These are phyloP conservation scores for Aphanomyces astaci DNA, from an alignment of 352 stramenopile species.

Conservation along the genomic window DNA sequence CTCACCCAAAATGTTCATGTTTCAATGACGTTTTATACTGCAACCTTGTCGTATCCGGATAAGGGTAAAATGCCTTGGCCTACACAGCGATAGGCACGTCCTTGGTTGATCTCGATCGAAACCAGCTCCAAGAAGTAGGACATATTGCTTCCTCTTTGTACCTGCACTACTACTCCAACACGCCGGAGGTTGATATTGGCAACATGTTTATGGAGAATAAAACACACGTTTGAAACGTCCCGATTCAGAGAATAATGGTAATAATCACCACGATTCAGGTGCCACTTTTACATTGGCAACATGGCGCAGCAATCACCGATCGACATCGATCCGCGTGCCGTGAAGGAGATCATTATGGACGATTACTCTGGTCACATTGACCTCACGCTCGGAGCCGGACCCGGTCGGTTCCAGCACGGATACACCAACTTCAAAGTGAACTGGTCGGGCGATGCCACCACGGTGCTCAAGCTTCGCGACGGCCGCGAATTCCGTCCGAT, in stretches of 20 bases:
- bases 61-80: too few species aligned
- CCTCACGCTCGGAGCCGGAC: slow-evolving; percentile 29
- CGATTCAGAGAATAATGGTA: background rate
- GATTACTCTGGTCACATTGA: slow-evolving; percentile 18
- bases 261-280: background rate
- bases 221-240: background rate
- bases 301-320: slow-evolving; percentile 41
- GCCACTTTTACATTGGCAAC: slow-evolving; percentile 5
- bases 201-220: background rate
- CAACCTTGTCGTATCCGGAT: too few species aligned
- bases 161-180: too few species aligned
- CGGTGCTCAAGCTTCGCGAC: slow-evolving; percentile 39
- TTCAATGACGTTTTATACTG: too few species aligned
- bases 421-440: slow-evolving; percentile 46
- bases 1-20: too few species aligned
- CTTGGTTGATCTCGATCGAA: too few species aligned
- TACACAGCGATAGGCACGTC: too few species aligned
- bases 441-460: slow-evolving; percentile 36
- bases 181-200: too few species aligned
- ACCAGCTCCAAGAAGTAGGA: too few species aligned
- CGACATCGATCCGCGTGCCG: slow-evolving; percentile 32
- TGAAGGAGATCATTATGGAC: slow-evolving; percentile 21
- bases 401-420: slow-evolving; percentile 32
- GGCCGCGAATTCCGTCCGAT: slow-evolving; percentile 45
- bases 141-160: too few species aligned